These are phyloP conservation scores for Paracoccidioides brasiliensis DNA, from an alignment of 2,329 filamentous ascomycete genomes.

Conservation along the genomic window DNA sequence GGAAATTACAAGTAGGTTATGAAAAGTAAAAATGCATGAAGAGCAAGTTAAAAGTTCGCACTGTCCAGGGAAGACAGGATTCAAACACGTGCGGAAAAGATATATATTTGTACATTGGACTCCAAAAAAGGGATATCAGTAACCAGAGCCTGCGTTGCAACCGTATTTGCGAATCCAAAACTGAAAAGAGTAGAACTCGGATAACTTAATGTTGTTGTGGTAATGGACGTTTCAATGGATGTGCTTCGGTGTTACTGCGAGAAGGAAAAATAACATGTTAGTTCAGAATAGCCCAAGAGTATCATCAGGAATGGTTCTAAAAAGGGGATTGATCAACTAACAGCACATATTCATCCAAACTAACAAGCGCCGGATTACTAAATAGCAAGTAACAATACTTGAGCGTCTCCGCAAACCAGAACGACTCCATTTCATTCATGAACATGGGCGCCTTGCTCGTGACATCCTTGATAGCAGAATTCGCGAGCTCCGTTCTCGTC, in stretches of 20 bases:
- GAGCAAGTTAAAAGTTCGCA: background rate
- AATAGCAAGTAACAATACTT: conserved; percentile 88
- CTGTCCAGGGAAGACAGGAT: background rate
- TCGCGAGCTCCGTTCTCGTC: conserved; percentile 53
- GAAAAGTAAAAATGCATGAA: background rate
- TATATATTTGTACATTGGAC: background rate
- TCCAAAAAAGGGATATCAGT: background rate
- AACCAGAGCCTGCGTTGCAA: background rate
- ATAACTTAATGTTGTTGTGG: background rate
- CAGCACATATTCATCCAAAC: conserved; percentile 55
- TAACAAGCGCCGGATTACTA: conserved; percentile 49
- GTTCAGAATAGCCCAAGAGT: conserved; percentile 65
- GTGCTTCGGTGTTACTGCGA: conserved; percentile 39
- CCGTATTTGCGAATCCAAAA: background rate
- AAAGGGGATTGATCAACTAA: conserved; percentile 26
- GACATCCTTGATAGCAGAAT: conserved; percentile 39
- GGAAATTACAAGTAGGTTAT: background rate
- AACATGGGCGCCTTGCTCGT: conserved; percentile 43
- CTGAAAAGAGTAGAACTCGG: background rate
- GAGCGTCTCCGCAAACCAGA: conserved; percentile 81
- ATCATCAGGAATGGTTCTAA: conserved; percentile 29
- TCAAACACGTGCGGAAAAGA: background rate
- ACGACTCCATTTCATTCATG: conserved; percentile 66
- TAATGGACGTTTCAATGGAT: conserved; percentile 30
- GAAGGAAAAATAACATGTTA: background rate